These are phyloP conservation scores for Sporothrix luriei DNA, from an alignment of 2,329 filamentous ascomycete genomes.

Conservation along the genomic window DNA sequence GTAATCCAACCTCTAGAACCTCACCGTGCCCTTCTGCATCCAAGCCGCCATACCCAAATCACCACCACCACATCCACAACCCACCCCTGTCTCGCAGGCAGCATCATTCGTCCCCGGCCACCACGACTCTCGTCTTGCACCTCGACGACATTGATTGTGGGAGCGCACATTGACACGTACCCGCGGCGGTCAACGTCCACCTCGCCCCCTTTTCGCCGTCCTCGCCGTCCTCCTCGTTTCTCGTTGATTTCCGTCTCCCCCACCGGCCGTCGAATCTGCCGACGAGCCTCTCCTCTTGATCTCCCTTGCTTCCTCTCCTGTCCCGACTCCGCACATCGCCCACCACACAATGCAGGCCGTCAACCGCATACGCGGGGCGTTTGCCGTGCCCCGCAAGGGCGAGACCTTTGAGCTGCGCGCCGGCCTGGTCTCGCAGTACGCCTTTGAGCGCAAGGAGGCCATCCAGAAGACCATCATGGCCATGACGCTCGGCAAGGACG, in stretches of 20 bases:
- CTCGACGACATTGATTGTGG: neutral
- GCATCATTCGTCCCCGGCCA: neutral
- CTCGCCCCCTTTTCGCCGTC: neutral
- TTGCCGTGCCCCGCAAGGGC: constrained; percentile 90
- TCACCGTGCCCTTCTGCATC: constrained; percentile 23
- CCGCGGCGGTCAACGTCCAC: constrained; percentile 8
- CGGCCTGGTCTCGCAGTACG: constrained; percentile 96
- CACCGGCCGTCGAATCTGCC: constrained; percentile 23
- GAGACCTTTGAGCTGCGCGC: constrained; percentile 97
- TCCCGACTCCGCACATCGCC: neutral
- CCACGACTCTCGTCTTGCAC: neutral
- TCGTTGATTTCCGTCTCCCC: neutral
- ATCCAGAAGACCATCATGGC: constrained; percentile 99
- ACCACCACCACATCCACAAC: constrained; percentile 5
- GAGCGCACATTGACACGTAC: constrained; percentile 2
- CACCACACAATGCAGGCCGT: constrained; percentile 60
- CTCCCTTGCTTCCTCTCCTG: neutral
- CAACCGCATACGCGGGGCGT: constrained; percentile 92
- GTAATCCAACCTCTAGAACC: neutral
- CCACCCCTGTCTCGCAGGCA: constrained; percentile 26
- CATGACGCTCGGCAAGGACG: constrained; percentile 98
- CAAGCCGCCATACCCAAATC: neutral
- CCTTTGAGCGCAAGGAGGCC: constrained; percentile 96
- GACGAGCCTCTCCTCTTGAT: constrained; percentile 5
- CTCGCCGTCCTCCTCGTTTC: neutral